Conservation (phyloP, 495 filamentous ascomycete genomes). For the Chaetomium fimeti region DNA sequence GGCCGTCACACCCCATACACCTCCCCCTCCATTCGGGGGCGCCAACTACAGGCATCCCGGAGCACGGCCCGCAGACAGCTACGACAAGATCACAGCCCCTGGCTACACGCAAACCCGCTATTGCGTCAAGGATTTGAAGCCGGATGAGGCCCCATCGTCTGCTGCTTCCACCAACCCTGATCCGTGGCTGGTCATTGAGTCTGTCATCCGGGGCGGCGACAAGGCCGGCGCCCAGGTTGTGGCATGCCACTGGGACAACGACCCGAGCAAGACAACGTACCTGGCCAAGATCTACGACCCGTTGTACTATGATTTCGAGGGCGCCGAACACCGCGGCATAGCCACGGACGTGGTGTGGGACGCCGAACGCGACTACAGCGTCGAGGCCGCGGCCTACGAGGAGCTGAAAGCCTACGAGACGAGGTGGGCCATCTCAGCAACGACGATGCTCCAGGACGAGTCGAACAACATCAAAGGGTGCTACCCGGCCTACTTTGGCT, state of each 20-base stretch:
- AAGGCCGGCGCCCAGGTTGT: not conserved
- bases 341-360: not conserved
- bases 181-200: not conserved
- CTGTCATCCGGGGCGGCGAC: not conserved
- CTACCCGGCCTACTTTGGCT: not conserved
- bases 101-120: not conserved
- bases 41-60: not conserved
- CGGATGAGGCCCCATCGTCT: not conserved
- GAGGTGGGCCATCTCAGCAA: not conserved
- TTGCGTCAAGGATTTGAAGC: not conserved
- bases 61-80: not conserved
- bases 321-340: not conserved
- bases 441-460: not conserved
- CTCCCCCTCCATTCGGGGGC: slow-evolving; percentile 2
- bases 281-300: slow-evolving; percentile 4
- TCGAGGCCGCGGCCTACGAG: not conserved
- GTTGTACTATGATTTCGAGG: not conserved
- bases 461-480: not conserved
- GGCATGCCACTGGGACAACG: not conserved
- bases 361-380: not conserved
- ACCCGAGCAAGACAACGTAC: not conserved
- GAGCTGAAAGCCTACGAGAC: not conserved
- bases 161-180: not conserved
- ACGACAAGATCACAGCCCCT: not conserved
- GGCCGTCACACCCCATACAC: not conserved